Percentiles rank a stretch among this genome's conserved stretches.
Evolutionary conservation across 2,329 filamentous ascomycete genomes (phyloP).

Genomic region (Calycina herbarum): DNA sequence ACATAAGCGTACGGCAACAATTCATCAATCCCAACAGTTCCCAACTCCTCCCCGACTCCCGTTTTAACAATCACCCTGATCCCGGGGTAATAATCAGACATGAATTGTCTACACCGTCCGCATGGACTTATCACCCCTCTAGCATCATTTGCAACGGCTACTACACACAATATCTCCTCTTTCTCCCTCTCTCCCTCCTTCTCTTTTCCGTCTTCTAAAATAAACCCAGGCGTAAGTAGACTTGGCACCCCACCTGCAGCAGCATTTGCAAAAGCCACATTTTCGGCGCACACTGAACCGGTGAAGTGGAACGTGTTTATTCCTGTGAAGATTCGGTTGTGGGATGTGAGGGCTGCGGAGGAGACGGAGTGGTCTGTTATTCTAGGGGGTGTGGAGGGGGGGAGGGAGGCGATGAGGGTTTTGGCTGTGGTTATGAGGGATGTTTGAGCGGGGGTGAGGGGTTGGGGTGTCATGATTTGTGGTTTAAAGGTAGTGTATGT

Average conservation of each 20-base stretch:
- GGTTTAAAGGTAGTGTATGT: no score
- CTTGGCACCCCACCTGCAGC: constrained; percentile 18
- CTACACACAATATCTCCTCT: constrained; percentile 18
- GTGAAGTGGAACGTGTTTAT: constrained; percentile 24
- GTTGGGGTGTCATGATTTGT: neutral
- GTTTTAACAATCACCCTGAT: constrained; percentile 25
- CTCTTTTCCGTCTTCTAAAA: neutral
- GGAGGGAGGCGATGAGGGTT: neutral
- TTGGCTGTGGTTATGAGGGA: neutral
- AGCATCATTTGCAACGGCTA: constrained; percentile 22
- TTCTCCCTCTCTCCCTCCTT: neutral
- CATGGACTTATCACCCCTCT: constrained; percentile 28
- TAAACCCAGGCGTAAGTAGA: neutral
- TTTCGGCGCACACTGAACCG: constrained; percentile 26
- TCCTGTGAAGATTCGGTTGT: constrained; percentile 24
- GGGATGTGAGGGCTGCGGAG: constrained; percentile 19
- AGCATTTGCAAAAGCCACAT: constrained; percentile 26
- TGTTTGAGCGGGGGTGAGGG: neutral
- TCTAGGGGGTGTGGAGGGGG: constrained; percentile 2
- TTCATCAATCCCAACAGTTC: constrained; percentile 19
- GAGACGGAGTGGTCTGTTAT: constrained; percentile 24
- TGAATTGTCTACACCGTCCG: constrained; percentile 29
- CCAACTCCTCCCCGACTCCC: constrained; percentile 11
- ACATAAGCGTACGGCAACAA: constrained; percentile 26
- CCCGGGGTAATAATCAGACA: constrained; percentile 28